Evolutionary conservation across 805 yeast genomes (phyloP).

Genomic region (Suhomyces kilbournensis): DNA sequence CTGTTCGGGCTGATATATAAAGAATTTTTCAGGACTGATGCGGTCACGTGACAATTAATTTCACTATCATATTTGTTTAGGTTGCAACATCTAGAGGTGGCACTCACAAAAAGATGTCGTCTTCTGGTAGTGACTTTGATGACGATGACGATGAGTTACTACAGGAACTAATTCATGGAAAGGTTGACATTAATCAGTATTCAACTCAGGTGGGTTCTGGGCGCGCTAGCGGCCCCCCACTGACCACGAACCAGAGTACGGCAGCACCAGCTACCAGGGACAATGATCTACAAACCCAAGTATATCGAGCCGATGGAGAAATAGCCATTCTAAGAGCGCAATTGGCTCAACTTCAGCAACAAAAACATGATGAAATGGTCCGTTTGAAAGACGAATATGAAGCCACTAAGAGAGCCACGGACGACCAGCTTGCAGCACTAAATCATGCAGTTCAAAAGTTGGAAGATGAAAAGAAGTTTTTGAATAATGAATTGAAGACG

Average conservation of each 20-base stretch:
- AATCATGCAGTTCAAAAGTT: slow-evolving; percentile 32
- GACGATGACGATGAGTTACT: slow-evolving; percentile 46
- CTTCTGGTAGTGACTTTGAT: slow-evolving; percentile 31
- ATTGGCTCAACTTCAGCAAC: slow-evolving; percentile 44
- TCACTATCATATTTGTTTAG: background rate
- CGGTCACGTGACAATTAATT: background rate
- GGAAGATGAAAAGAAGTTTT: slow-evolving; percentile 43
- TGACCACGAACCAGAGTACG: background rate
- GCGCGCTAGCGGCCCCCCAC: background rate
- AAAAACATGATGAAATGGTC: slow-evolving; percentile 36
- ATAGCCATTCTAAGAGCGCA: slow-evolving; percentile 73
- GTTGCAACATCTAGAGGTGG: background rate
- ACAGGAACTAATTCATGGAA: slow-evolving; percentile 41
- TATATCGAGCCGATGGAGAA: slow-evolving; percentile 72
- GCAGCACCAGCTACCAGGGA: background rate
- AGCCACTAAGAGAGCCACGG: slow-evolving; percentile 16
- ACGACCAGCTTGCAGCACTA: slow-evolving; percentile 30
- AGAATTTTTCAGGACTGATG: slow-evolving; percentile 2
- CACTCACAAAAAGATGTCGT: slow-evolving; percentile 1
- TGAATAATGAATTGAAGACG: slow-evolving; percentile 36
- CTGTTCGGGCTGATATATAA: background rate
- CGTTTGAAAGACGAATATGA: slow-evolving; percentile 18
- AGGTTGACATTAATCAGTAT: slow-evolving; percentile 7
- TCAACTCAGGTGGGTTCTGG: background rate
- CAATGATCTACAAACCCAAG: slow-evolving; percentile 19